These are phyloP conservation scores for Hyphodiscus sp. DNA, from an alignment of 2,329 filamentous ascomycete genomes.

Conservation along the genomic window DNA sequence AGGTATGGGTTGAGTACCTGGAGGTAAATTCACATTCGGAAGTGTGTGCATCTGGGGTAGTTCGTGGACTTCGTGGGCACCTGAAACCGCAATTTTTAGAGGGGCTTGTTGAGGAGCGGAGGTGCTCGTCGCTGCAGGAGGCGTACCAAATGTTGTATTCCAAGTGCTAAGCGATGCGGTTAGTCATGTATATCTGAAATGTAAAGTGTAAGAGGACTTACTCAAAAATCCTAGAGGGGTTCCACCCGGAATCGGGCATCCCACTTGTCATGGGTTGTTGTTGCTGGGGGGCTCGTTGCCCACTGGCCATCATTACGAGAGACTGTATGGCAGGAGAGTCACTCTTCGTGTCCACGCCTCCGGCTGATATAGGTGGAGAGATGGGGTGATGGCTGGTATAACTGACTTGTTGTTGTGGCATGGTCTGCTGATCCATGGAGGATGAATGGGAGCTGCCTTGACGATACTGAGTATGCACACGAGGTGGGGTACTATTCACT, in stretches of 20 bases:
- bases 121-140: slow-evolving; percentile 27
- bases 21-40: slow-evolving; percentile 39
- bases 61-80: slow-evolving; percentile 43
- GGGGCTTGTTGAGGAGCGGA: slow-evolving; percentile 30
- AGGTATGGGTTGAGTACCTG: slow-evolving; percentile 39
- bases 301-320: slow-evolving; percentile 62
- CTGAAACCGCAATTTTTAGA: slow-evolving; percentile 31
- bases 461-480: slow-evolving; percentile 23
- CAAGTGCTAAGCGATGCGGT: slow-evolving; percentile 62
- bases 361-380: slow-evolving; percentile 71
- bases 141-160: slow-evolving; percentile 83
- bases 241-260: slow-evolving; percentile 67
- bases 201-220: slow-evolving; percentile 42
- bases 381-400: slow-evolving; percentile 67
- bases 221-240: slow-evolving; percentile 85
- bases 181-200: slow-evolving; percentile 13
- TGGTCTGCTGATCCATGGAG: slow-evolving; percentile 34
- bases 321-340: slow-evolving; percentile 69
- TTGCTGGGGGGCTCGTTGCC: slow-evolving; percentile 39
- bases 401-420: slow-evolving; percentile 56
- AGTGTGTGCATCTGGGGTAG: slow-evolving; percentile 42
- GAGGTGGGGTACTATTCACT: slow-evolving; percentile 20
- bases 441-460: slow-evolving; percentile 17
- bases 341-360: slow-evolving; percentile 66
- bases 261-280: slow-evolving; percentile 46